Evolutionary conservation across 345 rosid genomes (phyloP).

Genomic region (Aquilaria sinensis): DNA sequence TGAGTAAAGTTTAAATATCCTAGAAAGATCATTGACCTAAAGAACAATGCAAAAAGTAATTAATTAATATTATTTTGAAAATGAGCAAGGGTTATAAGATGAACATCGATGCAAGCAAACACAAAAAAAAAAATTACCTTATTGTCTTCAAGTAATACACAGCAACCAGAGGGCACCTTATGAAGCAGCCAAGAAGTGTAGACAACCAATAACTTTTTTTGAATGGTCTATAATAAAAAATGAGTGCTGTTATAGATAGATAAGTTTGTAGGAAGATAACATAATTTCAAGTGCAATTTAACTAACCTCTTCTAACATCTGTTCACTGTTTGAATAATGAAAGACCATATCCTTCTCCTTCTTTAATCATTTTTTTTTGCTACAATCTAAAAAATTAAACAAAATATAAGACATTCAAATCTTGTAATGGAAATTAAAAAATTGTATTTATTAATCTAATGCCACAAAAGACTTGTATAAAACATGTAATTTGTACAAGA

Average conservation of each 20-base stretch:
- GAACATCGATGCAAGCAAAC: not conserved
- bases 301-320: constrained; percentile 87
- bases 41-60: no score
- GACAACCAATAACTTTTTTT: constrained; percentile 68
- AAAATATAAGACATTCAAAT: not conserved
- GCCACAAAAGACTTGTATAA: constrained; percentile 38
- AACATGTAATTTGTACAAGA: constrained; percentile 82
- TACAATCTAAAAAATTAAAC: constrained; percentile 23
- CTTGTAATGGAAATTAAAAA: constrained; percentile 1
- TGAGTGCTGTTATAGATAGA: constrained; percentile 4
- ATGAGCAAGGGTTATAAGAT: no score
- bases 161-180: constrained; percentile 90
- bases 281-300: not conserved
- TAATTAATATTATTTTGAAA: no score
- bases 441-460: not conserved
- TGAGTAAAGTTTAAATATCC: constrained; percentile 90
- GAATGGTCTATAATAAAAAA: constrained; percentile 64
- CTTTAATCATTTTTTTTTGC: constrained; percentile 88
- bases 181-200: constrained; percentile 65
- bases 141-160: constrained; percentile 76
- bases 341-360: constrained; percentile 87
- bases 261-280: not conserved
- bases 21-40: constrained; percentile 88
- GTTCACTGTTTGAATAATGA: constrained; percentile 82
- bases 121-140: constrained; percentile 38